Evolutionary conservation across 2,329 filamentous ascomycete species (phyloP).

Genomic region (Venturiaceae sp.): DNA sequence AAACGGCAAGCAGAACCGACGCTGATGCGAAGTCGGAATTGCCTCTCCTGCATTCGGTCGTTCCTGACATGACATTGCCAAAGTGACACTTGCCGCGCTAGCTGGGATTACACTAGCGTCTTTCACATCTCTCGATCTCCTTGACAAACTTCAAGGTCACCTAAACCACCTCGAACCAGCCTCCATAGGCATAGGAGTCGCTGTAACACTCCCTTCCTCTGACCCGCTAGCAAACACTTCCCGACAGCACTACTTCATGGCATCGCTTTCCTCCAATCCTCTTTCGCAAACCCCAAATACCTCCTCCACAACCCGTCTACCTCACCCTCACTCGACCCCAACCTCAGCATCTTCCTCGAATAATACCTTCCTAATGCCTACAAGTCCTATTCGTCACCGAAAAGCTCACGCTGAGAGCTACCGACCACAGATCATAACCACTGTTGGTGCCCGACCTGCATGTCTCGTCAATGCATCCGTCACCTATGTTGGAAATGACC

Average conservation of each 20-base stretch:
- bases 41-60: too few species aligned
- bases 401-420: conserved; percentile 59
- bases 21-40: too few species aligned
- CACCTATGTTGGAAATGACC: conserved; percentile 95
- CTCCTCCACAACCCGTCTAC: neutral
- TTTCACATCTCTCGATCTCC: too few species aligned
- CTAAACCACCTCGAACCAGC: too few species aligned
- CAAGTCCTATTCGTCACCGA: conserved; percentile 49
- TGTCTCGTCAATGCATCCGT: conserved; percentile 97
- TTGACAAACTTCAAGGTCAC: too few species aligned
- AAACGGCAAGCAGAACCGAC: too few species aligned
- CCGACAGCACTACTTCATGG: neutral
- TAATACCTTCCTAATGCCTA: conserved; percentile 79
- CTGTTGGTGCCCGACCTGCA: conserved; percentile 60
- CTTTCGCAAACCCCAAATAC: neutral
- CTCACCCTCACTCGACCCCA: neutral
- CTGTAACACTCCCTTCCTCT: too few species aligned
- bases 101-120: too few species aligned
- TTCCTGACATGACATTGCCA: too few species aligned
- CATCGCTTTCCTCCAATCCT: neutral
- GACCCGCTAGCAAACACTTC: too few species aligned
- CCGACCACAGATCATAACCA: conserved; percentile 66
- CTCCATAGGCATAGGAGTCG: neutral
- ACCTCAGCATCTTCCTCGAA: conserved; percentile 35
- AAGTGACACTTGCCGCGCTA: too few species aligned